Percentiles rank a stretch among this genome's conserved stretches.
phyloP scores from a whole-genome alignment of 2,329 filamentous ascomycete genomes.

The Diplodia sapinea region DNA sequence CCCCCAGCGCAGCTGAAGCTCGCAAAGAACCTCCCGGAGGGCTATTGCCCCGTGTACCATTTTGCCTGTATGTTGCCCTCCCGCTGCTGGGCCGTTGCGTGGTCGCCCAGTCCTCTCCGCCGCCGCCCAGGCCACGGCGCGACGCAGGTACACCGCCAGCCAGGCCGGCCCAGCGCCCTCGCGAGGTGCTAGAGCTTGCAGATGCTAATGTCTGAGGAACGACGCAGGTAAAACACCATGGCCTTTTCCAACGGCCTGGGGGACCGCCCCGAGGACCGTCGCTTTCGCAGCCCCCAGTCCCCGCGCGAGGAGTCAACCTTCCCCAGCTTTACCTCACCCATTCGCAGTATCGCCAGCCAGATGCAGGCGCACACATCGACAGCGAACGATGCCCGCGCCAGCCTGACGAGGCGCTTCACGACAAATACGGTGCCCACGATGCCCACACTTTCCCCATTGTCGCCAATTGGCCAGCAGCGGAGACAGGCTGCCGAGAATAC shows the following conservation, averaged over 20 bases:
- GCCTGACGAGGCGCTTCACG: constrained; percentile 89
- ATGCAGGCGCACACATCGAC: constrained; percentile 61
- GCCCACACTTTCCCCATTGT: constrained; percentile 72
- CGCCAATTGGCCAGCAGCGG: constrained; percentile 62
- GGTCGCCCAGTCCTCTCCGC: not conserved
- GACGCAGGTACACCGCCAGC: constrained; percentile 20
- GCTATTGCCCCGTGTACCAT: constrained; percentile 23
- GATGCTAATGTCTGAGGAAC: constrained; percentile 23
- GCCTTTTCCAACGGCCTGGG: constrained; percentile 67
- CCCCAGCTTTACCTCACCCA: constrained; percentile 73
- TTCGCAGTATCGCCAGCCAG: constrained; percentile 69
- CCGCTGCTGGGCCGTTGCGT: not conserved
- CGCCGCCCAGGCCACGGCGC: constrained; percentile 11
- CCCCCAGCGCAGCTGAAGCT: constrained; percentile 14
- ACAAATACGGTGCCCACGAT: constrained; percentile 82
- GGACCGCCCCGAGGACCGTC: constrained; percentile 77
- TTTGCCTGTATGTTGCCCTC: constrained; percentile 27
- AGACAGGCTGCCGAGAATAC: constrained; percentile 60
- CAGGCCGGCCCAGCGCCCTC: constrained; percentile 1
- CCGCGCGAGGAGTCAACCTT: constrained; percentile 75
- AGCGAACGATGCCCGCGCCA: constrained; percentile 72
- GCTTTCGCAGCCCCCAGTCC: constrained; percentile 78
- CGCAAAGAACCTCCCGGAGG: constrained; percentile 14
- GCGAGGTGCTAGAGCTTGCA: constrained; percentile 12
- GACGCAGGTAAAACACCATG: constrained; percentile 52